Evolutionary conservation across 2,329 filamentous ascomycete species (phyloP).

Genomic region (Phyllosticta capitalensis): DNA sequence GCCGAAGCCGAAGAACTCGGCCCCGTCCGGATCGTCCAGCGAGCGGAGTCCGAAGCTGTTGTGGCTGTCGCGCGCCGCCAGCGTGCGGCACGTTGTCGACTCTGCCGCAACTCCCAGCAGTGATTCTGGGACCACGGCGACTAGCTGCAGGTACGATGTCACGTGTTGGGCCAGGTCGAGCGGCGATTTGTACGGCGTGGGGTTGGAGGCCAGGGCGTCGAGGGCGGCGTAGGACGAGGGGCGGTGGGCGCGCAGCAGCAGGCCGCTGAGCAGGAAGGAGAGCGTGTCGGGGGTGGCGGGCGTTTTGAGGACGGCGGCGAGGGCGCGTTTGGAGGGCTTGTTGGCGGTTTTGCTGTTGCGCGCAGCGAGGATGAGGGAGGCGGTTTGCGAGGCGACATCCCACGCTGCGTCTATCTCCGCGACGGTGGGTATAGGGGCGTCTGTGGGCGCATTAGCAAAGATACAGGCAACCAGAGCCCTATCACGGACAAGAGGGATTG

Average conservation of each 20-base stretch:
- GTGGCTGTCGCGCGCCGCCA: constrained; percentile 34
- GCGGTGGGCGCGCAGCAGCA: constrained; percentile 24
- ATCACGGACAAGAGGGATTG: not conserved
- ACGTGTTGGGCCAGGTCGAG: constrained; percentile 32
- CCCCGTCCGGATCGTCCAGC: constrained; percentile 32
- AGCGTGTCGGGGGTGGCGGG: constrained; percentile 30
- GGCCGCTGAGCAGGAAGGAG: constrained; percentile 33
- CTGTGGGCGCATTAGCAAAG: constrained; percentile 15
- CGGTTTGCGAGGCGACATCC: not conserved
- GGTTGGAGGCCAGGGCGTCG: constrained; percentile 30
- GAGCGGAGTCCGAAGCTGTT: constrained; percentile 40
- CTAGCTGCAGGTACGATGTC: constrained; percentile 34
- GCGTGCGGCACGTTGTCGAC: constrained; percentile 22
- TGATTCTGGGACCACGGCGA: constrained; percentile 28
- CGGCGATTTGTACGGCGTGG: constrained; percentile 31
- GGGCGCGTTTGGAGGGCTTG: not conserved
- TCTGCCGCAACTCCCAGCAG: constrained; percentile 26
- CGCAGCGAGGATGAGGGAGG: constrained; percentile 7
- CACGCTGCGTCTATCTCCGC: constrained; percentile 5
- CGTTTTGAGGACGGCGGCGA: not conserved
- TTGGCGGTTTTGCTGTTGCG: constrained; percentile 24
- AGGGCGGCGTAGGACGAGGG: constrained; percentile 24
- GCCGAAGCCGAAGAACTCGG: constrained; percentile 40
- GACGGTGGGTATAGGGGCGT: constrained; percentile 1
- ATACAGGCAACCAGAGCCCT: constrained; percentile 14